phyloP scores from a whole-genome alignment of 73 alveolate species.

The Symbiodinium natans region DNA sequence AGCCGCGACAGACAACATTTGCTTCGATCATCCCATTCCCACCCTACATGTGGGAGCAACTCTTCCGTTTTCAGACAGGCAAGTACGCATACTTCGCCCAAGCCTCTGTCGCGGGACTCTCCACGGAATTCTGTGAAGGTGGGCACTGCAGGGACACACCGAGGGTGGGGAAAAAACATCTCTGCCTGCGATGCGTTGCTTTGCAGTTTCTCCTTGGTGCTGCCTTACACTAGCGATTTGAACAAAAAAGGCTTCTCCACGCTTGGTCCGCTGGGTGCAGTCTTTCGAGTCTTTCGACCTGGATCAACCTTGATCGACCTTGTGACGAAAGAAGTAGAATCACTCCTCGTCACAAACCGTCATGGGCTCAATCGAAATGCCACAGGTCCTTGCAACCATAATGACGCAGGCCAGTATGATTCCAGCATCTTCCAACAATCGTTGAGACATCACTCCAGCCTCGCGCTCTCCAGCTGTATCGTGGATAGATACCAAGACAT shows the following conservation, averaged over 20 bases:
- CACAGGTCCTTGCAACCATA: constrained; percentile 66
- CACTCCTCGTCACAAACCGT: constrained; percentile 55
- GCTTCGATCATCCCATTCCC: no score
- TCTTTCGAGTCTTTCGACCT: not conserved
- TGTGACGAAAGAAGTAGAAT: no score
- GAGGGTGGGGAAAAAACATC: no score
- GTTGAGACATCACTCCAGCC: not conserved
- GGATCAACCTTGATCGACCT: no score
- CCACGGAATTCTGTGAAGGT: no score
- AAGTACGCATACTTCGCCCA: no score
- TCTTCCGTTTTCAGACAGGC: no score
- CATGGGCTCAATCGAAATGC: not conserved
- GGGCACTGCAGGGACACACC: no score
- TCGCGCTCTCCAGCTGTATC: not conserved
- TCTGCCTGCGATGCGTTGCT: no score
- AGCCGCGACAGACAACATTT: not conserved
- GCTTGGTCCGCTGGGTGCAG: not conserved
- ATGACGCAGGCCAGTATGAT: not conserved
- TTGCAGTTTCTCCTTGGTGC: no score
- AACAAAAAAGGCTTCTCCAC: not conserved
- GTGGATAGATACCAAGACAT: constrained; percentile 72
- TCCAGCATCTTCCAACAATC: not conserved
- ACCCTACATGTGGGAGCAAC: not conserved
- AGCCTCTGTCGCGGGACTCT: no score
- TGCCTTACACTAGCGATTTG: no score